Evolutionary conservation across 495 filamentous ascomycete species (phyloP), one percentile per base, ranked within the genome.

Genomic region (Trichoderma gamsii): DNA sequence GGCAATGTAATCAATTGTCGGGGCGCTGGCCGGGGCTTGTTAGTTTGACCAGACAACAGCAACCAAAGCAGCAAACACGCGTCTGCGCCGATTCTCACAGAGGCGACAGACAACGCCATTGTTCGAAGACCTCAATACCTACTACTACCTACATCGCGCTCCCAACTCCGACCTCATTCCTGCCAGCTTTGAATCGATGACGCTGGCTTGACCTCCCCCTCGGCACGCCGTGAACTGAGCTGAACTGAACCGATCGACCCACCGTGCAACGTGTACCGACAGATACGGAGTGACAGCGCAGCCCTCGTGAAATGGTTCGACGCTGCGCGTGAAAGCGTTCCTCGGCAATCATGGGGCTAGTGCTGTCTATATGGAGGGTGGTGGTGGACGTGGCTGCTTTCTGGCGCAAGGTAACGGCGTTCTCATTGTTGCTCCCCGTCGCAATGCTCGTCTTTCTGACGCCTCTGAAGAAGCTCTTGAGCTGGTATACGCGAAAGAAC

Each of bases 361-460:
- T 87, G 27, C 69, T 79, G 16, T 82, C 83, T 4, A 71, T 87
- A 41, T 79, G 82, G 71, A 79, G 78, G 44, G 81, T 90, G 79
- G 72, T 89, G 6, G 68, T 86, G 21, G 87, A 90, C 66, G 87
- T 91, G 6, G 76, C 84, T 15, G 76, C 81, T 27, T 91, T 88
- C 71, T 91, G 88, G 88, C 80, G 82, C 72, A 75, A 81, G 65
- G 88, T 91, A 73, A 72, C 81, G 79, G 32, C 43, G n/a, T 35
- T 61, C 0, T 52, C 46, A 51, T 52, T 51, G 35, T n/a, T 68
- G 49, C 46, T 66, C 25, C 59, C 59, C 27, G n/a, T 23, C 61
- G 67, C 46, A 35, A 67, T 64, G 41, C 66, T 43, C 59, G 66
- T 71, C 69, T 68, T 69, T 32, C 70, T 41, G 38, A 23, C 18